These are phyloP conservation scores for Ophiocordyceps sinensis DNA, from an alignment of 2,329 filamentous ascomycete genomes.

Conservation along the genomic window DNA sequence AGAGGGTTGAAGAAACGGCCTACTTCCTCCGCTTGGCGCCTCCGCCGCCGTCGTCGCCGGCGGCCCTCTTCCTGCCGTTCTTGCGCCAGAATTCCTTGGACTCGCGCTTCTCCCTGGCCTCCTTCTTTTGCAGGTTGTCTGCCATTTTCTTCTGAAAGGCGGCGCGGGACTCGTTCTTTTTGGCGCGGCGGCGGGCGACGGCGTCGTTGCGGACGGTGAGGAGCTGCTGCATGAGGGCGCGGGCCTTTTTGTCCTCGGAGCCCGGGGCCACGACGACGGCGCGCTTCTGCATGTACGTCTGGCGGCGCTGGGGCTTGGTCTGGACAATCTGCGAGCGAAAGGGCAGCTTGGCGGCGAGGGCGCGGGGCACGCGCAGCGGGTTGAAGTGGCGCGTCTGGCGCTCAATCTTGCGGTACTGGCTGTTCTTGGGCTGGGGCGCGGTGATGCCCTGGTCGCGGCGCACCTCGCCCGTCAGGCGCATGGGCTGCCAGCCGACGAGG, in stretches of 20 bases:
- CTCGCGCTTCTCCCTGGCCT: constrained; percentile 77
- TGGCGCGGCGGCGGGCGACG: constrained; percentile 62
- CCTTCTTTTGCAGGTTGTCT: constrained; percentile 72
- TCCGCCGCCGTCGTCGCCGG: constrained; percentile 22
- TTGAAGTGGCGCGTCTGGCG: constrained; percentile 64
- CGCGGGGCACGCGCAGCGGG: constrained; percentile 59
- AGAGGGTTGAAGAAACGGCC: too few relatives aligned
- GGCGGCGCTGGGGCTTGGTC: constrained; percentile 64
- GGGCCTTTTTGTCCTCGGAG: constrained; percentile 78
- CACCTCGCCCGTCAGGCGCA: constrained; percentile 89
- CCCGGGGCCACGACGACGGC: constrained; percentile 70
- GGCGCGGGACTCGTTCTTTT: constrained; percentile 77
- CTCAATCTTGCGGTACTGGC: constrained; percentile 61
- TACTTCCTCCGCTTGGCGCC: constrained; percentile 21
- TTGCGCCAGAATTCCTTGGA: constrained; percentile 83
- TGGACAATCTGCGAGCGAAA: constrained; percentile 83
- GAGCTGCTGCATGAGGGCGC: constrained; percentile 84
- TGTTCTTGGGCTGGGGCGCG: constrained; percentile 72
- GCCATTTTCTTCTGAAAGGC: constrained; percentile 73
- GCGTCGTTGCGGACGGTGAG: constrained; percentile 85
- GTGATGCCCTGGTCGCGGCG: constrained; percentile 60
- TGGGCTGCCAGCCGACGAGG: constrained; percentile 79
- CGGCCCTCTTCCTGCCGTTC: constrained; percentile 61
- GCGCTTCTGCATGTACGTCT: constrained; percentile 89
- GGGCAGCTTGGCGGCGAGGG: constrained; percentile 69